Evolutionary conservation across 495 filamentous ascomycete species (phyloP), one percentile per base, ranked within the genome.

Genomic region (Daldinia concentrica): DNA sequence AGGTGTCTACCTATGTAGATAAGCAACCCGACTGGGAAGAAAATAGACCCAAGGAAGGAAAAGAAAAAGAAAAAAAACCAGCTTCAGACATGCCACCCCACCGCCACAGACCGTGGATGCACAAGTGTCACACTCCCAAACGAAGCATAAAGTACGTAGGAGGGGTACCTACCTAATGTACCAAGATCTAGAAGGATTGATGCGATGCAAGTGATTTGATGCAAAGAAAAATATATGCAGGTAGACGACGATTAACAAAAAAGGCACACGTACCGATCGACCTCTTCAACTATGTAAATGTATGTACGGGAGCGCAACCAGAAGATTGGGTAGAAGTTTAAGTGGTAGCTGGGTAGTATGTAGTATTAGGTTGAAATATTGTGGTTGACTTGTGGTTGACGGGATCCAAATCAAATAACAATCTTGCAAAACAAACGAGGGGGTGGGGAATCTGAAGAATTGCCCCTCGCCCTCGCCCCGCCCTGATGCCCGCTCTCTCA

Each of bases 281-380:
- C 41, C 34, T 41, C 37, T 58, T 59, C 56, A 36, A 9, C 32
- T 50, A n/a, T 45, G 34, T 36, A 55, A 34, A 29, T 48, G 17
- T 48, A 11, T 11, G 48, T 66, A 52, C 26, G 56, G 39, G 51
- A 43, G 36, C 14, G 17, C 7, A 43, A 51, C 39, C 6, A 73
- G 62, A 61, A 73, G 61, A 68, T 68, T 68, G 69, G 64, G 64
- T 63, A 72, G 56, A 41, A 48, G 30, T 48, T 1, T 48, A n/a
- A 22, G 43, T 48, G 43, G 17, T 48, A 48, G 19, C 41, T 45
- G 39, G 14, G 34, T 56, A 17, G 45, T 66, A 66, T 66, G 69
- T 72, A 50, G 64, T 71, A 66, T 71, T 55, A 66, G 68, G 68
- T 71, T 71, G 68, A 71, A 71, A 71, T 69, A 45, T 64, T 61